These are phyloP conservation scores for Elsinoe ampelina DNA, from an alignment of 2,329 filamentous ascomycete species.

Conservation along the genomic window DNA sequence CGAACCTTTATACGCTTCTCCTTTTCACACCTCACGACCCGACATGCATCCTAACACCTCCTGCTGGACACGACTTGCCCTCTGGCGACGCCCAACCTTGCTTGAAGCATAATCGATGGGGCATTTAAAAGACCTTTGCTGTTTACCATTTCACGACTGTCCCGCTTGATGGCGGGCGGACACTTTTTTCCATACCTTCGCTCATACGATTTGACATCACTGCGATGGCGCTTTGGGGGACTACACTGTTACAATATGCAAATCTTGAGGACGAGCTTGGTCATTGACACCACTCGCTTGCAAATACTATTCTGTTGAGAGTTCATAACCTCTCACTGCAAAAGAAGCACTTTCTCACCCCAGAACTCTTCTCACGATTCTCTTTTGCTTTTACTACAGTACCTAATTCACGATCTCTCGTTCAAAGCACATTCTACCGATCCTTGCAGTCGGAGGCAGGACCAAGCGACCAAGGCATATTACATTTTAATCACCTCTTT, in stretches of 20 bases:
- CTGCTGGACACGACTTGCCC: slow-evolving; percentile 7
- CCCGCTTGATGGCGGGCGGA: neutral
- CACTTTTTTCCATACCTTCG: slow-evolving; percentile 7
- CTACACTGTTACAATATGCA: neutral
- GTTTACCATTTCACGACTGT: slow-evolving; percentile 8
- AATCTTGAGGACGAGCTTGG: neutral
- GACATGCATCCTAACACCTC: slow-evolving; percentile 5
- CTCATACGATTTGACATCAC: slow-evolving; percentile 12
- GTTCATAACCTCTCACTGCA: neutral
- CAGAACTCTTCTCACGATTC: slow-evolving; percentile 7
- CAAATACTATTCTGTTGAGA: slow-evolving; percentile 3
- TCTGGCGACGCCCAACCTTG: slow-evolving; percentile 6
- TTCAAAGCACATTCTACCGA: slow-evolving; percentile 6
- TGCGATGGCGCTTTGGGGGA: slow-evolving; percentile 10
- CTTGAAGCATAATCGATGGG: slow-evolving; percentile 7
- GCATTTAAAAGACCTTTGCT: slow-evolving; percentile 4
- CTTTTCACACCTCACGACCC: slow-evolving; percentile 4
- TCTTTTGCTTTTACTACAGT: neutral
- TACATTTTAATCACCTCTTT: neutral
- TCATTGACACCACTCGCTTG: neutral
- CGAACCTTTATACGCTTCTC: neutral
- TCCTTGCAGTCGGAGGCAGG: neutral
- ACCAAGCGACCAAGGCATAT: neutral
- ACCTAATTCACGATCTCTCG: neutral
- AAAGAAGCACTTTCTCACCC: neutral